Evolutionary conservation across 345 rosid genomes (phyloP).

Genomic region (Trapa bicornis): DNA sequence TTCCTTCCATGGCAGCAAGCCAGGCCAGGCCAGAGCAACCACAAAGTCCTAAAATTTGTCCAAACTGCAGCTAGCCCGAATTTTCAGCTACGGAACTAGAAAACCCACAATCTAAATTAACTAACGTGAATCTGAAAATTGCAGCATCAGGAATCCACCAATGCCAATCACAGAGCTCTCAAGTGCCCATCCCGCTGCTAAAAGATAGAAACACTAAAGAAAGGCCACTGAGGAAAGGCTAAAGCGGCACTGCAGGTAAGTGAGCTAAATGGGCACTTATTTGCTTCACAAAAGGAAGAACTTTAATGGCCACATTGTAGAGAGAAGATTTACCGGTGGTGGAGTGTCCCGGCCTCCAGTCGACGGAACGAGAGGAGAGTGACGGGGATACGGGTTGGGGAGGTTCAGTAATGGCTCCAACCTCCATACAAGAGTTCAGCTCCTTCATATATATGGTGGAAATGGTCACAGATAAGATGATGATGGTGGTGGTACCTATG

Average conservation of each 20-base stretch:
- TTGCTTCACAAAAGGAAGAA: neutral
- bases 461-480: neutral
- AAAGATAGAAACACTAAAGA: neutral
- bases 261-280: neutral
- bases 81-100: neutral
- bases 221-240: neutral
- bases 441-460: conserved; percentile 3
- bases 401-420: conserved; percentile 8
- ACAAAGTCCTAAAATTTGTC: neutral
- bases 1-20: too few relatives aligned
- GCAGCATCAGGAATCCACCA: neutral
- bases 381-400: neutral
- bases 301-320: neutral
- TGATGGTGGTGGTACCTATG: neutral
- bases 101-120: neutral
- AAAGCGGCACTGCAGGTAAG: neutral
- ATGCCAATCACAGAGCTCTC: neutral
- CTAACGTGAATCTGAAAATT: neutral
- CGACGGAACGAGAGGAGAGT: neutral
- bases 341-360: neutral
- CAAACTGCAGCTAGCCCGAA: neutral
- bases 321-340: conserved; percentile 1
- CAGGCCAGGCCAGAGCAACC: neutral
- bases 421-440: conserved; percentile 19
- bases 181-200: neutral